phyloP scores from a whole-genome alignment of 2,329 filamentous ascomycete genomes.

The Hypoxylon rubiginosum region DNA sequence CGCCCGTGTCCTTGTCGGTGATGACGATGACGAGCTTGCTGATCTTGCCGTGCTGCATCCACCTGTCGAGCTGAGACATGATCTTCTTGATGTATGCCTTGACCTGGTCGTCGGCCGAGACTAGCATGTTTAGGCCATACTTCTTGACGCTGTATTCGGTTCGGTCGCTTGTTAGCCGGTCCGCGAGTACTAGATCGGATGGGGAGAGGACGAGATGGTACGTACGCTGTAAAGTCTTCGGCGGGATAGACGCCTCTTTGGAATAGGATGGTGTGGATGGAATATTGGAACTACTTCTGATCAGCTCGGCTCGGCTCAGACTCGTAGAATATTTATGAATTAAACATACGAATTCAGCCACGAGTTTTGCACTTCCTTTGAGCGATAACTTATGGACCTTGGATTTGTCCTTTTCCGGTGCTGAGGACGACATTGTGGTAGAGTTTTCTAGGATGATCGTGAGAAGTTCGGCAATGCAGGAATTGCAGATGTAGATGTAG shows the following conservation, averaged over 20 bases:
- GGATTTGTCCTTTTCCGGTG: slow-evolving; percentile 74
- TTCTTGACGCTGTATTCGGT: slow-evolving; percentile 84
- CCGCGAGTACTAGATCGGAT: neutral
- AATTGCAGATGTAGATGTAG: neutral
- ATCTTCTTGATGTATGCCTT: slow-evolving; percentile 99
- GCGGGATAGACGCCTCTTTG: slow-evolving; percentile 89
- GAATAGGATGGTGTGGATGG: slow-evolving; percentile 85
- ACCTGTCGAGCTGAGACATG: slow-evolving; percentile 96
- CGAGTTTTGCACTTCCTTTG: slow-evolving; percentile 85
- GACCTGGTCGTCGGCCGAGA: slow-evolving; percentile 96
- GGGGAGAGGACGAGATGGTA: slow-evolving; percentile 28
- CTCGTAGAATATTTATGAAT: neutral
- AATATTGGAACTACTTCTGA: slow-evolving; percentile 85
- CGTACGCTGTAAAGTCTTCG: slow-evolving; percentile 94
- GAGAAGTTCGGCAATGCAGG: neutral
- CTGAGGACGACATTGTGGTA: slow-evolving; percentile 46
- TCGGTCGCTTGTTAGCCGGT: slow-evolving; percentile 11
- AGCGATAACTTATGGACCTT: slow-evolving; percentile 96
- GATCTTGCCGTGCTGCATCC: slow-evolving; percentile 98
- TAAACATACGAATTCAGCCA: slow-evolving; percentile 89
- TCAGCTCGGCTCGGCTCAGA: neutral
- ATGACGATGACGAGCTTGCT: slow-evolving; percentile 97
- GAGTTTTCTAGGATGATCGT: neutral
- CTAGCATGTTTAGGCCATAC: slow-evolving; percentile 98
- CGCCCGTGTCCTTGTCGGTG: slow-evolving; percentile 95